Base-by-base conservation (phyloP, 257 asterid species). In the Marsdenia floribunda region DNA sequence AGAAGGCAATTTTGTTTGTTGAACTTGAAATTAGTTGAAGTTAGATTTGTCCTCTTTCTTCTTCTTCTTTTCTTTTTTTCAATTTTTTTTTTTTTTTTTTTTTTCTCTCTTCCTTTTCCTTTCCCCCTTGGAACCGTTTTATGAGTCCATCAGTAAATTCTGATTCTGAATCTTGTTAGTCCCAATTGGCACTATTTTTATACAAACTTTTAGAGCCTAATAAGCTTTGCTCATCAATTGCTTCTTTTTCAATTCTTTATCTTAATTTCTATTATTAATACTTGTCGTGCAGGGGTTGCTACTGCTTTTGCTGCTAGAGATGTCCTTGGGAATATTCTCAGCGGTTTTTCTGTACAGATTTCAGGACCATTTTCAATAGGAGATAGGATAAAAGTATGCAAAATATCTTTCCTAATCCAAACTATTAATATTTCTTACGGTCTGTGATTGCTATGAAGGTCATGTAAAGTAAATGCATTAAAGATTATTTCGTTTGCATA, bases 251-350 rank as follows among this genome's bases (percentile, higher is more conserved):
- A 38, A 21, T 65, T 65, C 70, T 65, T 37, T 6, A 37, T 65
- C 47, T 38, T 19, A 38, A 70, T 70, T 44, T 33, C 12, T 67
- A 29, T 68, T 24, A 64, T 58, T 78, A 47, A 29, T 74, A 70
- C 69, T 73, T 61, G 79, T 50, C 66, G 55, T 82, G 68, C 93
- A 95, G 99, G 99, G 69, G 96, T 95, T 78, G 99, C 99, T 70
- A 89, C 99, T 84, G 99, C 99, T 82, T 95, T 90, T 83, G 99
- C 99, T 15, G 84, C 96, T 76, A 88, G 86, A 83, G 97, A 92
- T 74, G 75, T 95, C 78, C 97, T 95, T 73, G 99, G 97, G 67
- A 95, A 90, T 85, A 87, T 92, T 60, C 90, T 95, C 49, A 90
- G 98, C 22, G 99, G 99, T 33, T 84, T 95, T 50, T 82, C 92